Evolutionary conservation across 1,284 basidiomycete genomes (phyloP), one percentile per base, ranked within the genome.

Genomic region (Trametes polyzona): DNA sequence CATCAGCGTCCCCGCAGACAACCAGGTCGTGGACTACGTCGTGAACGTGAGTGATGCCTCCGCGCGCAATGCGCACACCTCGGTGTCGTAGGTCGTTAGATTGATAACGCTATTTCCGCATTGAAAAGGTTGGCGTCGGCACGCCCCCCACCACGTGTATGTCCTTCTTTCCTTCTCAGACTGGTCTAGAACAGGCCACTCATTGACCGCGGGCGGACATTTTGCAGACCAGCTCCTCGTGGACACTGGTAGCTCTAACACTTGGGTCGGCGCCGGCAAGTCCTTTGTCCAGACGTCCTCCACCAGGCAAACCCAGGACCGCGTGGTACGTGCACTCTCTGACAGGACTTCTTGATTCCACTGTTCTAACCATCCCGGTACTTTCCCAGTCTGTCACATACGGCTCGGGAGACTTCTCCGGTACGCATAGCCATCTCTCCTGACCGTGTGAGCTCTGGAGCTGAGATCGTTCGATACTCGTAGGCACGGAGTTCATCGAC

Each of bases 261-360:
- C 83, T n/a, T 87, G 85, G 84, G 71, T 86, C 36, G 83, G 84
- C 17, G 80, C 84, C 12, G 57, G 29, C 8, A 69, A 52, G 7
- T 11, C 69, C 0, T 86, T 83, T 59, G 65, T 67, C 24, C 55
- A 58, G 49, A 83, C 83, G 1, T 72, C 69, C 55, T 78, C 80
- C 36, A 81, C 78, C 51, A 10, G 27, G 10, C 14, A 40, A 6
- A 65, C 64, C 0, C 47, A 51, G 5, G 41, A 61, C 32, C 43
- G 53, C 16, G 64, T 65, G 41, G 64, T 61, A 44, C 1, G 61
- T 52, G 11, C 5, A 6, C 1, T 4, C 26, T 9, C 24, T 24
- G 36, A 29, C 35, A 26, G 36, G 19, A 3, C 27, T 32, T 30
- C 24, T 11, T 27, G 21, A 39, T 21, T 16, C 1, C 12, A 23